phyloP scores from a whole-genome alignment of 208 protist species.

The Trichomonas tenax region DNA sequence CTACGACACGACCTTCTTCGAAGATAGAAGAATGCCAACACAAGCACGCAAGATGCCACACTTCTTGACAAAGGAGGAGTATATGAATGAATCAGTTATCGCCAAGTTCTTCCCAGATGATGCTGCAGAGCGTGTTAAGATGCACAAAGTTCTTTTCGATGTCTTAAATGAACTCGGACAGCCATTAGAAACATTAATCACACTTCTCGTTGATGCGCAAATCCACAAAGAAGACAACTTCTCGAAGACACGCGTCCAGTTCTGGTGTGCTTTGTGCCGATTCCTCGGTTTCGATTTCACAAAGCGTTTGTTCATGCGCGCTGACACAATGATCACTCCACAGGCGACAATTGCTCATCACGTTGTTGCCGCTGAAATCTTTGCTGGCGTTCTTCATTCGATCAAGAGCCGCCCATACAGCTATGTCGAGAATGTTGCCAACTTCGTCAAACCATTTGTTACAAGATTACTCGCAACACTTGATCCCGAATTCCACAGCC shows the following conservation, averaged over 20 bases:
- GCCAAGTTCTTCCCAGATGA: background rate
- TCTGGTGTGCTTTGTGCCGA: background rate
- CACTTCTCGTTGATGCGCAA: background rate
- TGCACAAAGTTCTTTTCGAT: background rate
- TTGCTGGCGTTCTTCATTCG: background rate
- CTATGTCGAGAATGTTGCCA: background rate
- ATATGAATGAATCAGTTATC: background rate
- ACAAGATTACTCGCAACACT: background rate
- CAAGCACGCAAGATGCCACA: background rate
- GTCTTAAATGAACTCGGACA: background rate
- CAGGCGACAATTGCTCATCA: background rate
- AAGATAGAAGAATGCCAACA: background rate
- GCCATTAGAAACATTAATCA: background rate
- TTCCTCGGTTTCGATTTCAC: background rate
- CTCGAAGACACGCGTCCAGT: background rate
- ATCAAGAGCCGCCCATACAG: background rate
- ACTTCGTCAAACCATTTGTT: background rate
- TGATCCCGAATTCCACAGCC: background rate
- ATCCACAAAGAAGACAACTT: conserved; percentile 16
- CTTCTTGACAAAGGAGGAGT: background rate
- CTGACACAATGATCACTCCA: background rate
- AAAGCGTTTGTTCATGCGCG: background rate
- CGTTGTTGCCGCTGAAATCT: background rate
- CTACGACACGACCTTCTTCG: background rate
- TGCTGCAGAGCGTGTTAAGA: background rate